phyloP scores from a whole-genome alignment of 2,329 filamentous ascomycete species.

The Microsporum canis region DNA sequence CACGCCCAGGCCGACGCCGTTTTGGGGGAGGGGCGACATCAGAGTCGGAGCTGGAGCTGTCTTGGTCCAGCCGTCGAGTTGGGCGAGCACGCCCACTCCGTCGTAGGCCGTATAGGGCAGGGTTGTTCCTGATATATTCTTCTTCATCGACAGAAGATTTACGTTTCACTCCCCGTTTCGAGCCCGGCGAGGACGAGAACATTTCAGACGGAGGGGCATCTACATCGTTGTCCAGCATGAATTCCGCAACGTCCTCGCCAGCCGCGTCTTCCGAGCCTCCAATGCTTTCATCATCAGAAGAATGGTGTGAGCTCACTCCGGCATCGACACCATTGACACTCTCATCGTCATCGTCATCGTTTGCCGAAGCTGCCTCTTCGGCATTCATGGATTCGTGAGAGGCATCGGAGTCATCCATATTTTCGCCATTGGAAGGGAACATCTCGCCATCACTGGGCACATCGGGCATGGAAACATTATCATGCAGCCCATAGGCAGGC shows the following conservation, averaged over 20 bases:
- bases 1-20: constrained; percentile 39
- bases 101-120: constrained; percentile 85
- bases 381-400: constrained; percentile 1
- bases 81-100: constrained; percentile 65
- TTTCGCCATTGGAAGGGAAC: neutral
- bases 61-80: constrained; percentile 52
- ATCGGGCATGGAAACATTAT: constrained; percentile 7
- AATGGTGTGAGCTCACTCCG: constrained; percentile 34
- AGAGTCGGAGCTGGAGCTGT: constrained; percentile 56
- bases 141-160: constrained; percentile 61
- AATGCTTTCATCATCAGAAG: constrained; percentile 37
- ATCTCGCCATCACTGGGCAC: neutral
- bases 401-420: constrained; percentile 5
- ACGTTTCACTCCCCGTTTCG: constrained; percentile 59
- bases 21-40: constrained; percentile 46
- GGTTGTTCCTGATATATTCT: constrained; percentile 78
- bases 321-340: constrained; percentile 3
- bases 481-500: constrained; percentile 1
- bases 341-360: constrained; percentile 1
- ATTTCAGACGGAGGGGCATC: constrained; percentile 5
- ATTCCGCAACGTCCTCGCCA: constrained; percentile 53
- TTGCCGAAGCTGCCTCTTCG: constrained; percentile 15
- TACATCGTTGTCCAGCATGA: constrained; percentile 50
- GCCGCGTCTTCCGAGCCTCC: constrained; percentile 43
- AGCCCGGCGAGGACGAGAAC: constrained; percentile 41